Percentiles rank a stretch among this genome's conserved stretches.
Conservation (phyloP, 148 eudicot species). For the Chenopodium formosanum region DNA sequence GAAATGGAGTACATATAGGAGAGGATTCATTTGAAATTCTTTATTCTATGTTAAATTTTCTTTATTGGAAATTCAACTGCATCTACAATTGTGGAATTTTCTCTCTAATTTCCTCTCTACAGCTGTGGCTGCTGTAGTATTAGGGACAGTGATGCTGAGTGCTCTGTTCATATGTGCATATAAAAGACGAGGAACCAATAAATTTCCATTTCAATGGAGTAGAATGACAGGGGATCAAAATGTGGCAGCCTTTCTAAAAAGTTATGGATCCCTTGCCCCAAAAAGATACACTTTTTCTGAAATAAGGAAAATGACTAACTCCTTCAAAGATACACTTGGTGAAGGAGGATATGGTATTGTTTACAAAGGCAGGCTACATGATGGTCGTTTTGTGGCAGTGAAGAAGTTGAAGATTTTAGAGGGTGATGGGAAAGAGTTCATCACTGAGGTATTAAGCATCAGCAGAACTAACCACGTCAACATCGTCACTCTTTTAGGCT, state of each 20-base stretch:
- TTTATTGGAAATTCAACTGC: not conserved
- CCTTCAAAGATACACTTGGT: conserved; percentile 61
- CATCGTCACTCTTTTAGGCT: conserved; percentile 59
- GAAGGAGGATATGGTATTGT: conserved; percentile 81
- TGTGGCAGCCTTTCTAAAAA: not conserved
- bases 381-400: conserved; percentile 73
- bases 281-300: conserved; percentile 42
- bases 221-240: not conserved
- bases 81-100: not conserved
- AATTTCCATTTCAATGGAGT: not conserved
- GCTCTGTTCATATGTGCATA: not conserved
- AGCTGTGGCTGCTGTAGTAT: not conserved
- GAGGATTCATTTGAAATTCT: too few species aligned
- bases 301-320: conserved; percentile 59
- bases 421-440: conserved; percentile 27
- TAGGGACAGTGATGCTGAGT: not conserved
- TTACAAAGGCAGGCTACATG: conserved; percentile 58
- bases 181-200: too few species aligned
- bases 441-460: conserved; percentile 59
- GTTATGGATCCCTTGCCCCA: conserved; percentile 6
- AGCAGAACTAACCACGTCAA: conserved; percentile 62
- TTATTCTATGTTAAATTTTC: too few species aligned
- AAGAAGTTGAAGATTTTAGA: conserved; percentile 42
- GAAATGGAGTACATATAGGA: too few species aligned
- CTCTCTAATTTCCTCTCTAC: not conserved